These are phyloP conservation scores for Medicago arabica DNA, from an alignment of 306 rosid species.

Conservation along the genomic window DNA sequence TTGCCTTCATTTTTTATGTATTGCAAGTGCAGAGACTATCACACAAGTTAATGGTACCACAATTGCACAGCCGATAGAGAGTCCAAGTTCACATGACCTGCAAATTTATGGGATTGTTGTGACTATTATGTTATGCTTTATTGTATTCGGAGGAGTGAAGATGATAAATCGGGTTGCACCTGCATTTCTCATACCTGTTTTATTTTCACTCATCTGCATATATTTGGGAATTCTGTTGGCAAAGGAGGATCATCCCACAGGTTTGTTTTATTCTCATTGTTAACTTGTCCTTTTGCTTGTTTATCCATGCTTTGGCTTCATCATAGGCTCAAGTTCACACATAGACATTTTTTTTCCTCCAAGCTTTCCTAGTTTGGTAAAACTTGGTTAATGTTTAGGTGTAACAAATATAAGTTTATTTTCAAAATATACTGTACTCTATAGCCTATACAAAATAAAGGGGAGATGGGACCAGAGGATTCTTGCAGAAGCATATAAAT, in stretches of 20 bases:
- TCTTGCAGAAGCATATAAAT: background rate
- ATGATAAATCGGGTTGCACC: conserved; percentile 99
- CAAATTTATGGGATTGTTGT: conserved; percentile 95
- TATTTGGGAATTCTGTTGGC: conserved; percentile 81
- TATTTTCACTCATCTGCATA: conserved; percentile 84
- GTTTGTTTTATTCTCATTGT: conserved; percentile 52
- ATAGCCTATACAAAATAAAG: background rate
- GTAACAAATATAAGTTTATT: conserved; percentile 1
- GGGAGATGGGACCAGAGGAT: background rate
- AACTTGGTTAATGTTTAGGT: conserved; percentile 32
- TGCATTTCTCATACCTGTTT: conserved; percentile 90
- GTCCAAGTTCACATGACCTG: conserved; percentile 88
- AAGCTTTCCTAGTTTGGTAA: conserved; percentile 8
- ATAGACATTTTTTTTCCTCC: conserved; percentile 18
- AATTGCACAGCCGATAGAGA: conserved; percentile 63
- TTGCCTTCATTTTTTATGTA: conserved; percentile 30
- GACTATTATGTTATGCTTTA: conserved; percentile 90
- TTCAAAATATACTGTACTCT: conserved; percentile 5
- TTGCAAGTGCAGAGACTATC: conserved; percentile 70
- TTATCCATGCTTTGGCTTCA: conserved; percentile 32
- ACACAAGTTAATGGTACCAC: conserved; percentile 76
- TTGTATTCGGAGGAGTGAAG: conserved; percentile 99
- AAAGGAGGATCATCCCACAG: conserved; percentile 70
- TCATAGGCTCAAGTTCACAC: conserved; percentile 14
- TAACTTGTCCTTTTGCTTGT: conserved; percentile 13